phyloP scores from a whole-genome alignment of 2,329 filamentous ascomycete species.

The Fusarium graminum region DNA sequence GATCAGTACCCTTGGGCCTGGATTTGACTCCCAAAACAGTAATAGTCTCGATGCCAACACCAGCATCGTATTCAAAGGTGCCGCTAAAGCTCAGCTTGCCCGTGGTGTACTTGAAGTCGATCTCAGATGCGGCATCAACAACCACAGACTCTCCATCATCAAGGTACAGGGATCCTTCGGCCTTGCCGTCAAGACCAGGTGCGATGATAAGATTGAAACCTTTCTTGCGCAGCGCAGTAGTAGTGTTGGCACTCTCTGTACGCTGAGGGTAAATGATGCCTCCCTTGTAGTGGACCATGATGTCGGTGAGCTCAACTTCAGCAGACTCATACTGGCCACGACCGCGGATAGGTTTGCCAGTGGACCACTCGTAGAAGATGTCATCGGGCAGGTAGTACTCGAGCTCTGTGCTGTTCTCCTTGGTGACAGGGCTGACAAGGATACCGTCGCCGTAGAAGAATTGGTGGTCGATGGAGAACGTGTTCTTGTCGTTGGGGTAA shows the following conservation, averaged over 20 bases:
- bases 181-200: constrained; percentile 70
- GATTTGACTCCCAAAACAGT: constrained; percentile 60
- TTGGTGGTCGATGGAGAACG: constrained; percentile 61
- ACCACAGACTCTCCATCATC: constrained; percentile 78
- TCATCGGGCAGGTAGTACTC: constrained; percentile 63
- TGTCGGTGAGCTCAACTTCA: constrained; percentile 61
- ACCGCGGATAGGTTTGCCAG: constrained; percentile 59
- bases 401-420: constrained; percentile 58
- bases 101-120: constrained; percentile 71
- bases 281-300: constrained; percentile 75
- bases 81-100: constrained; percentile 65
- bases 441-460: constrained; percentile 63
- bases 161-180: constrained; percentile 75
- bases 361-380: constrained; percentile 65
- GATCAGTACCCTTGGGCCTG: constrained; percentile 22
- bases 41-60: constrained; percentile 60
- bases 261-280: constrained; percentile 73
- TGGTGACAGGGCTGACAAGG: constrained; percentile 62
- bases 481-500: constrained; percentile 66
- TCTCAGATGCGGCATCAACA: constrained; percentile 66
- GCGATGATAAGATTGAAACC: constrained; percentile 78
- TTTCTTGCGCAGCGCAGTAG: constrained; percentile 70
- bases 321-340: constrained; percentile 36
- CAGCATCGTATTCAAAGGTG: constrained; percentile 65
- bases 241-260: constrained; percentile 69